Base-by-base conservation (phyloP, 371 early-diverging fungal species). In the Syncephalastrum sp. region DNA sequence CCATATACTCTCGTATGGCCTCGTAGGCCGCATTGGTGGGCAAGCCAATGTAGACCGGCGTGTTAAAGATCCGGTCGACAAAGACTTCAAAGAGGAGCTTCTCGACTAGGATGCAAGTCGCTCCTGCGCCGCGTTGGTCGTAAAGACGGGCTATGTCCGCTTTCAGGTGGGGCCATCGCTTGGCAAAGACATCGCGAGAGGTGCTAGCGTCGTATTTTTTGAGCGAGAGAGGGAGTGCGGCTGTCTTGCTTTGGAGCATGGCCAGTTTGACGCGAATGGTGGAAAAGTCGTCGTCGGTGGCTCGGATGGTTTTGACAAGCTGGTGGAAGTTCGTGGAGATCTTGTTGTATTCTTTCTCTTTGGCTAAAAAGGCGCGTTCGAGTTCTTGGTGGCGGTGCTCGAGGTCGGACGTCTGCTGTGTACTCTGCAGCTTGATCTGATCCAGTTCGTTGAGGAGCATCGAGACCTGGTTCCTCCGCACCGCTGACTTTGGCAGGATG, bases 241-340 rank as follows among this genome's bases (percentile, higher is more conserved):
- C 66, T 41, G 71, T 73, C 17, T 65, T 65, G 43, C 69, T 63
- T 62, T 77, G 72, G 50, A 77, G 65, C 57, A 67, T 69, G 13
- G 67, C 68, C 13, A 77, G 61, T 29, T 69, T 66, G 44, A 63
- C 61, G 19, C 53, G 67, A 55, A 77, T 70, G 42, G 77, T 77
- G 15, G 67, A 65, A 54, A 68, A 70, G 50, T 77, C 77, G 47
- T 73, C 77, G 42, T 77, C 77, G 0, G 77, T 77, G 12, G 73
- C 71, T 12, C 71, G 69, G 43, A 77, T 72, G 27, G 61, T 47
- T 54, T 59, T 63, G 14, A 75, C 64, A 48, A 71, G 71, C 42
- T 71, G 64, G 38, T 71, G 65, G 16, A 71, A 75, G 51, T 70
- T 71, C 44, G 55, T 71, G 24, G 68, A 68, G 69, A 75, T 70